These are phyloP conservation scores for Diplodia scrobiculata DNA, from an alignment of 2,329 filamentous ascomycete genomes.

Conservation along the genomic window DNA sequence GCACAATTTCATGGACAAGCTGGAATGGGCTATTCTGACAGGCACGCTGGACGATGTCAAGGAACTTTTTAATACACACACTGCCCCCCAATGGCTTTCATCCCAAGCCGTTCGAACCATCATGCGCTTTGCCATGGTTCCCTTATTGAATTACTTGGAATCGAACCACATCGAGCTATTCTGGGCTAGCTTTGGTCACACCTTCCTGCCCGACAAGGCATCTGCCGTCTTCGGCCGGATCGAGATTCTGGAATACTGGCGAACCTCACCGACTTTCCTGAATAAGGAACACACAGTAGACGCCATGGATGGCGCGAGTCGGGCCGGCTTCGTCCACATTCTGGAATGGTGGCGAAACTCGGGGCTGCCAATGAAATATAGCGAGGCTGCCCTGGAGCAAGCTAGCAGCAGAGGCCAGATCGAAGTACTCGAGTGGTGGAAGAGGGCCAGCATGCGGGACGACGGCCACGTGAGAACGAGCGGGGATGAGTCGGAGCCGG, in stretches of 20 bases:
- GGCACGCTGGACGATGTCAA: constrained; percentile 71
- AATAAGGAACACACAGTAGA: constrained; percentile 85
- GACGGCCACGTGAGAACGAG: constrained; percentile 30
- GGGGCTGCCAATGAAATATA: constrained; percentile 78
- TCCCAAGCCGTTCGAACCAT: constrained; percentile 83
- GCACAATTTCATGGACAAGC: constrained; percentile 71
- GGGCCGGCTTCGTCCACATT: constrained; percentile 79
- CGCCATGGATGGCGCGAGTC: constrained; percentile 83
- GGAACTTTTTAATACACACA: constrained; percentile 67
- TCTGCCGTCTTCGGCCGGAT: constrained; percentile 82
- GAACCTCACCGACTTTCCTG: constrained; percentile 75
- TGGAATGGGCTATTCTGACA: constrained; percentile 83
- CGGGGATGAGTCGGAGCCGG: constrained; percentile 35
- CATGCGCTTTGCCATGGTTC: constrained; percentile 83
- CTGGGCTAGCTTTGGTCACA: constrained; percentile 79
- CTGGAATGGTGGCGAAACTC: constrained; percentile 91
- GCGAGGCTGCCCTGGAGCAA: constrained; percentile 82
- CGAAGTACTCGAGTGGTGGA: constrained; percentile 93
- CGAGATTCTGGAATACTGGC: constrained; percentile 90
- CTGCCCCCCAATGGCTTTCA: constrained; percentile 74
- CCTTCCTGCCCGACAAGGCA: constrained; percentile 82
- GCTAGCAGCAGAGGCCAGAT: constrained; percentile 82
- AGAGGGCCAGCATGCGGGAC: constrained; percentile 58
- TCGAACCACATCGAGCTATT: constrained; percentile 72
- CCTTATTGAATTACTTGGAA: constrained; percentile 73